A percentile compares a stretch with the other conserved stretches of the same genome.
Evolutionary conservation across 768 basidiomycete genomes (phyloP).

Genomic region (Mycena sanguinolenta): DNA sequence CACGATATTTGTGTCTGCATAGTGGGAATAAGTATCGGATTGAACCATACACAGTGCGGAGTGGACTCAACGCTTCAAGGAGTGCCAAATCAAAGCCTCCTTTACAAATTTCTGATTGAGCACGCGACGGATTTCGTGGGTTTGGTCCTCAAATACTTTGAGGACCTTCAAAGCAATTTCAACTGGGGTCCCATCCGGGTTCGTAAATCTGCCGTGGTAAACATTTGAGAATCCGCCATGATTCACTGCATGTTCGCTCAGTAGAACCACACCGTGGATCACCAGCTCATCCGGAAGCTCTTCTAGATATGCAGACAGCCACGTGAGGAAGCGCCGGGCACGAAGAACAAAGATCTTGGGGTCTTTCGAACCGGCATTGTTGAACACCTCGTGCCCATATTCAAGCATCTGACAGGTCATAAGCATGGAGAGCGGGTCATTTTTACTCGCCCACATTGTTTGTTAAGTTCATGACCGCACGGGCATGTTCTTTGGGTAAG

Average conservation of each 20-base stretch:
- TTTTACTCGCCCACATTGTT: not conserved
- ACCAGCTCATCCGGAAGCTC: not conserved
- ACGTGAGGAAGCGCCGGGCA: not conserved
- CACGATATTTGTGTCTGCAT: not conserved
- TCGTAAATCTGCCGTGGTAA: not conserved
- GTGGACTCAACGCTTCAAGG: not conserved
- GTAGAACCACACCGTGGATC: not conserved
- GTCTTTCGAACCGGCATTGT: not conserved
- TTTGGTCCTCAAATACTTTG: not conserved
- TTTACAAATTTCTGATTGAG: not conserved
- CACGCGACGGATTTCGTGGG: not conserved
- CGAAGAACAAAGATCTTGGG: not conserved
- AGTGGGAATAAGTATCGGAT: not conserved
- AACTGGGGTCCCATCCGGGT: not conserved
- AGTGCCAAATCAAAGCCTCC: not conserved
- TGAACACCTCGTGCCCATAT: not conserved
- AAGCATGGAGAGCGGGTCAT: not conserved
- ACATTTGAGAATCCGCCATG: not conserved
- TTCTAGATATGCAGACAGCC: not conserved
- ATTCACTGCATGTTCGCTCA: not conserved
- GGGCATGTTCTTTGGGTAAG: not conserved
- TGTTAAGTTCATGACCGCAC: not conserved
- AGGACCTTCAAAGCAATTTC: conserved; percentile 1
- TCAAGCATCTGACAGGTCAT: not conserved
- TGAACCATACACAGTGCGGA: not conserved